Base-by-base conservation (phyloP, 805 yeast species). In the Wickerhamomyces bovis region DNA sequence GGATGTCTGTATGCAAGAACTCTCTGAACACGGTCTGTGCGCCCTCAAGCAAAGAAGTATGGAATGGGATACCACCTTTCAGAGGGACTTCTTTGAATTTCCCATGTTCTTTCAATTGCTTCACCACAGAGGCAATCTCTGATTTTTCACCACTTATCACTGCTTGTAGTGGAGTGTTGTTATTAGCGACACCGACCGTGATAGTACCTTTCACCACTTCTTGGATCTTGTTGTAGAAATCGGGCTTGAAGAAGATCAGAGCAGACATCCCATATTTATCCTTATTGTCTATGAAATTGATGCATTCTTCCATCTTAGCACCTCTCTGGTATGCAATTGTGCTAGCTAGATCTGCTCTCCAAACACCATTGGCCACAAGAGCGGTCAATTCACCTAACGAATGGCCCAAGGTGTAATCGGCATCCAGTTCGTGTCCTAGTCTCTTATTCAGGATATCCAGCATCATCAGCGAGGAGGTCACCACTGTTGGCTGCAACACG, bases 31-130 rank as follows among this genome's bases (percentile, higher is more conserved):
- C 49, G 33, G 51, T 51, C 43, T 69, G 63, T 9, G 69, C 56
- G 18, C 64, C 67, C 6, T 50, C 45, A 10, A 80, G 56, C 3
- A 69, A 49, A 11, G 64, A 57, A 47, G 60, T 68, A 53, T 75
- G 80, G 56, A 75, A 75, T 15, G 80, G 80, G 2, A 74, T 60
- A 9, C 56, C 47, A 4, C 71, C 75, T 2, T 72, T 68, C 33
- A 75, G 52, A 38, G 51, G 51, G 1, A 62, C 59, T 4, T 62
- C 49, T 49, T 63, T 63, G 12, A 67, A 53, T 6, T 61, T 57
- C 13, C 45, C 31, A 48, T 52, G 45, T 50, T 54, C 39, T 43
- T 52, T 60, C 44, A 44, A 52, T 28, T 39, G 41, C 30, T 44
- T 50, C 9, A 51, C 54, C 46, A 36, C 45, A 21, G 44, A 22